Evolutionary conservation across 192 early-diverging fungal species (phyloP), one percentile per base, ranked within the genome.

Genomic region (Chytriomyces sp.): DNA sequence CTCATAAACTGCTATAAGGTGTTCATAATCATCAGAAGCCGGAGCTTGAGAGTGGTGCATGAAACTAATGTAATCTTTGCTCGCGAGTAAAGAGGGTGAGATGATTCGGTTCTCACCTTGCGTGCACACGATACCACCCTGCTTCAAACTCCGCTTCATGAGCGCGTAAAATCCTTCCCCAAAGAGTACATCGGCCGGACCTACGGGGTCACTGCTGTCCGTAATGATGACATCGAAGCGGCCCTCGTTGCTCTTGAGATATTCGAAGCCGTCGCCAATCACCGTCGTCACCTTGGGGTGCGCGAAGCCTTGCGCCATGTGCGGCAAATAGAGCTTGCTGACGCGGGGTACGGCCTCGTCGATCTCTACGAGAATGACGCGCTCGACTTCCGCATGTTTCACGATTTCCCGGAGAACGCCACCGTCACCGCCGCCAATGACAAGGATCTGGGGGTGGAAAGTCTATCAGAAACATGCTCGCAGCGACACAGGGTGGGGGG

Each of bases 381-480:
- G 86, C 79, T 96, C 92, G 71, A 99, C 92, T 70, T 87, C 90
- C 38, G 91, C 87, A 82, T 99, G 96, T 86, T 98, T 98, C 84
- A 98, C 94, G 39, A 94, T 85, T 78, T 99, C 98, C 76, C 98
- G 94, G 44, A 99, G 88, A 36, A 99, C 98, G 72, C 98, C 98
- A 76, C 98, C 98, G 80, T 99, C 98, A 69, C 98, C 98, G 71
- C 98, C 98, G 69, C 98, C 98, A 85, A 99, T 96, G 59, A 99
- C 98, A 67, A 99, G 88, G 40, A 97, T 93, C 89, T 91, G 37
- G 14, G 58, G 10, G 14, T 52, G 6, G 33, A 70, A 59, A 14
- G 63, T 19, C 12, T 0, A n/a, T n/a, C n/a, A n/a, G n/a, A n/a
- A n/a, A n/a, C n/a, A n/a, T n/a, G n/a, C n/a, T n/a, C n/a, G n/a